Percentiles rank a stretch among this genome's conserved stretches.
phyloP scores from a whole-genome alignment of 306 rosid species.

The Rubus parviflorus region DNA sequence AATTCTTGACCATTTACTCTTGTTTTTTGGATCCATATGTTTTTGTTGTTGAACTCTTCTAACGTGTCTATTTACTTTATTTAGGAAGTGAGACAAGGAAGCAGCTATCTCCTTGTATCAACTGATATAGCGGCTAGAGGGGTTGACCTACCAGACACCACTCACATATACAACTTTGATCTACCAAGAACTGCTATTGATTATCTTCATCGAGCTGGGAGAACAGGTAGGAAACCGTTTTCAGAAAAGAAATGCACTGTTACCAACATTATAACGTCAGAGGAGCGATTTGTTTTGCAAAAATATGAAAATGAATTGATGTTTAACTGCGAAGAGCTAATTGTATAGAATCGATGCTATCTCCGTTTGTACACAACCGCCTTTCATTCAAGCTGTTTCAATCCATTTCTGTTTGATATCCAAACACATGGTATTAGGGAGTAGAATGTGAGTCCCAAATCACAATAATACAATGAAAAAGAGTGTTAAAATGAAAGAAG shows the following conservation, averaged over 20 bases:
- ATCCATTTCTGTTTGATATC: background rate
- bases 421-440: background rate
- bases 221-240: constrained; percentile 90
- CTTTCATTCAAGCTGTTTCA: background rate
- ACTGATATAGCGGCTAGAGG: constrained; percentile 92
- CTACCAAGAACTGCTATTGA: constrained; percentile 73
- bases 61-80: constrained; percentile 18
- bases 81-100: constrained; percentile 78
- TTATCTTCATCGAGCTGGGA: constrained; percentile 96
- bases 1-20: background rate
- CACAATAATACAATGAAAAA: background rate
- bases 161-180: constrained; percentile 88
- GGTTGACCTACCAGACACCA: constrained; percentile 85
- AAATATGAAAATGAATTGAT: constrained; percentile 77
- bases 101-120: constrained; percentile 81
- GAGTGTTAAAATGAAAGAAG: background rate
- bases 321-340: constrained; percentile 64
- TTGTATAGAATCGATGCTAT: constrained; percentile 28
- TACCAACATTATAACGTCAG: constrained; percentile 61
- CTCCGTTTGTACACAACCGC: constrained; percentile 2
- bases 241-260: constrained; percentile 67
- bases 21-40: background rate
- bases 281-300: constrained; percentile 84
- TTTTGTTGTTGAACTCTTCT: constrained; percentile 6
- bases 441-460: background rate